A percentile compares a stretch with the other conserved stretches of the same genome.
Evolutionary conservation across 768 basidiomycete species (phyloP).

Genomic region (Termitomyces sp.): DNA sequence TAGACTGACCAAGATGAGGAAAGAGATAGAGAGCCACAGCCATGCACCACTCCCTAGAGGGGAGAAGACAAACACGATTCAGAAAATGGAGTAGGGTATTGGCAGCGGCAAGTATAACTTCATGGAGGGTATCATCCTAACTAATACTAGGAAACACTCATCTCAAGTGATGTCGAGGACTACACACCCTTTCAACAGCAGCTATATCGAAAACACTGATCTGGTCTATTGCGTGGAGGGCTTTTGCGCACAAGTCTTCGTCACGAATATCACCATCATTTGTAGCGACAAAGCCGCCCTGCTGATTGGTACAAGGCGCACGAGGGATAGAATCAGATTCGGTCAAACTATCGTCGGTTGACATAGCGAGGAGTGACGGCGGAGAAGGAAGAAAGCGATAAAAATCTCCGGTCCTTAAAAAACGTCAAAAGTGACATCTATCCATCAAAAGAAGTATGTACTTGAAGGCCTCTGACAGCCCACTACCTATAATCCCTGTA

Average conservation of each 20-base stretch:
- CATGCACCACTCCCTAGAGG: background rate
- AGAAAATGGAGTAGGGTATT: constrained; percentile 15
- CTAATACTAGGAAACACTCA: background rate
- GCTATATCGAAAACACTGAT: constrained; percentile 7
- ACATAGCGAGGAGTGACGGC: constrained; percentile 8
- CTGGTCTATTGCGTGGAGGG: constrained; percentile 9
- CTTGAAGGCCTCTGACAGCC: background rate
- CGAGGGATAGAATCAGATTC: constrained; percentile 42
- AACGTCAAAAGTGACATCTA: constrained; percentile 5
- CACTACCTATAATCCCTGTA: constrained; percentile 40
- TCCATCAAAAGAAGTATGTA: constrained; percentile 6
- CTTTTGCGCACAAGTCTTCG: constrained; percentile 4
- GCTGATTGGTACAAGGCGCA: background rate
- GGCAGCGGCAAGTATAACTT: constrained; percentile 16
- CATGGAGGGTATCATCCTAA: constrained; percentile 12
- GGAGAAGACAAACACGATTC: constrained; percentile 6
- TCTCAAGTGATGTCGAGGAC: background rate
- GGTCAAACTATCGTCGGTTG: constrained; percentile 36
- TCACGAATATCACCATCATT: background rate
- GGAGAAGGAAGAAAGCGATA: background rate
- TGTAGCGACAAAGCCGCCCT: background rate
- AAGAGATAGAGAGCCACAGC: constrained; percentile 8
- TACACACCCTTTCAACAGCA: constrained; percentile 11
- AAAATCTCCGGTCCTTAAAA: background rate
- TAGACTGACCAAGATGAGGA: constrained; percentile 18